These are phyloP conservation scores for Aureobasidium zeae DNA, from an alignment of 2,329 filamentous ascomycete species.

Conservation along the genomic window DNA sequence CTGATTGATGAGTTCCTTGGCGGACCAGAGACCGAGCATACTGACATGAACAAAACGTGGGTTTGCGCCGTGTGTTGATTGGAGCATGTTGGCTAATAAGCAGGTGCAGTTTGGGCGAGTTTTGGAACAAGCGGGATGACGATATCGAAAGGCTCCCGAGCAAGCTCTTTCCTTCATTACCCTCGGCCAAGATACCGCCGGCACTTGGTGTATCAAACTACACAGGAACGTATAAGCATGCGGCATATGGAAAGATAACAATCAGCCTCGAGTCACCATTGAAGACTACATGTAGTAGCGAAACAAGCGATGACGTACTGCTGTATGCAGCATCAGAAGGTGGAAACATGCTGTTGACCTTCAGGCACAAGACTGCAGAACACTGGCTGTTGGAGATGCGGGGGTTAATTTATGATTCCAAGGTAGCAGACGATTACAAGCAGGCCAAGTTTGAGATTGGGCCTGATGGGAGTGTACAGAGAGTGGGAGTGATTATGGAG, in stretches of 20 bases:
- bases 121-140: background rate
- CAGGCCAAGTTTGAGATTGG: constrained; percentile 18
- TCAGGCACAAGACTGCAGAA: constrained; percentile 17
- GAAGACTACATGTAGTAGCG: too few species aligned
- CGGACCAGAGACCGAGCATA: constrained; percentile 6
- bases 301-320: too few species aligned
- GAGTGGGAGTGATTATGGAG: constrained; percentile 12
- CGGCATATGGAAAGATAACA: constrained; percentile 15
- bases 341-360: constrained; percentile 3
- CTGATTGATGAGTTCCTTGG: constrained; percentile 17
- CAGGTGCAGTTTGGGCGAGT: too few species aligned
- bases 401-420: background rate
- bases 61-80: background rate
- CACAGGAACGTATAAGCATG: constrained; percentile 16
- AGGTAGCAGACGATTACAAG: constrained; percentile 8
- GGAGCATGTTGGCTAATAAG: background rate
- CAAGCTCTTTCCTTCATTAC: constrained; percentile 12
- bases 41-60: constrained; percentile 17
- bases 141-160: background rate
- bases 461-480: constrained; percentile 16
- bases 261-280: constrained; percentile 10
- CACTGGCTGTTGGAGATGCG: constrained; percentile 17
- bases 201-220: constrained; percentile 13
- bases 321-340: constrained; percentile 13
- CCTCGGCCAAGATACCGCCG: constrained; percentile 8